Percentiles rank a stretch among this genome's conserved stretches.
phyloP scores from a whole-genome alignment of 495 filamentous ascomycete genomes.

The Pseudomonodictys pantanalensis region DNA sequence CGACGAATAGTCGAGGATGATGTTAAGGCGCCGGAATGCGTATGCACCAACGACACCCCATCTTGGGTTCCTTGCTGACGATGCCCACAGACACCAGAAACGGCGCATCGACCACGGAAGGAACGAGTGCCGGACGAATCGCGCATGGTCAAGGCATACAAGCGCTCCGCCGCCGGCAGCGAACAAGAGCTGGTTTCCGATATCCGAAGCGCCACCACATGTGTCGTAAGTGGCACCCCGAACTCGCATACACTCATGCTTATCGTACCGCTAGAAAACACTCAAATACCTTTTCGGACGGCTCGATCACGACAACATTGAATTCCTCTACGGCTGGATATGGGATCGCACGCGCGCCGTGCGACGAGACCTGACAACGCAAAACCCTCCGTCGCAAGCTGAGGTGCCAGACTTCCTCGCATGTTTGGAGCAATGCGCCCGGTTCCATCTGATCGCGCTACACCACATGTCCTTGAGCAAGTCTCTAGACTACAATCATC shows the following conservation, averaged over 20 bases:
- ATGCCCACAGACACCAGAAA: slow-evolving; percentile 16
- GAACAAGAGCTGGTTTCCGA: slow-evolving; percentile 91
- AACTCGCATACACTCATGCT: neutral
- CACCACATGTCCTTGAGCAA: slow-evolving; percentile 73
- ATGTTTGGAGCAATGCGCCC: slow-evolving; percentile 83
- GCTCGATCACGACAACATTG: slow-evolving; percentile 42
- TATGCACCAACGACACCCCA: slow-evolving; percentile 10
- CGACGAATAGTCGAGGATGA: slow-evolving; percentile 67
- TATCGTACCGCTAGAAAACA: slow-evolving; percentile 49
- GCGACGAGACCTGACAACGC: slow-evolving; percentile 74
- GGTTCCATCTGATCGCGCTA: slow-evolving; percentile 85
- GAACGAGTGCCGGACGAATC: slow-evolving; percentile 47
- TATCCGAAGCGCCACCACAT: slow-evolving; percentile 72
- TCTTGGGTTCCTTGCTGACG: slow-evolving; percentile 37
- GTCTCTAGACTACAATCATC: slow-evolving; percentile 65
- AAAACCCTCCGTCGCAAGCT: slow-evolving; percentile 75
- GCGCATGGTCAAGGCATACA: slow-evolving; percentile 80
- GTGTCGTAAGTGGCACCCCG: slow-evolving; percentile 48
- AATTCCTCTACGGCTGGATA: slow-evolving; percentile 42
- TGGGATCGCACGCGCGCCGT: slow-evolving; percentile 93
- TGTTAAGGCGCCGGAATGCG: slow-evolving; percentile 52
- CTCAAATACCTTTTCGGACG: slow-evolving; percentile 79
- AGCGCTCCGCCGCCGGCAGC: slow-evolving; percentile 85
- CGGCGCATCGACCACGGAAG: neutral
- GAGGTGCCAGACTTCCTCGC: slow-evolving; percentile 68